Evolutionary conservation across 805 yeast genomes (phyloP), one percentile per base, ranked within the genome.

Genomic region (Kazachstania kunashirensis): DNA sequence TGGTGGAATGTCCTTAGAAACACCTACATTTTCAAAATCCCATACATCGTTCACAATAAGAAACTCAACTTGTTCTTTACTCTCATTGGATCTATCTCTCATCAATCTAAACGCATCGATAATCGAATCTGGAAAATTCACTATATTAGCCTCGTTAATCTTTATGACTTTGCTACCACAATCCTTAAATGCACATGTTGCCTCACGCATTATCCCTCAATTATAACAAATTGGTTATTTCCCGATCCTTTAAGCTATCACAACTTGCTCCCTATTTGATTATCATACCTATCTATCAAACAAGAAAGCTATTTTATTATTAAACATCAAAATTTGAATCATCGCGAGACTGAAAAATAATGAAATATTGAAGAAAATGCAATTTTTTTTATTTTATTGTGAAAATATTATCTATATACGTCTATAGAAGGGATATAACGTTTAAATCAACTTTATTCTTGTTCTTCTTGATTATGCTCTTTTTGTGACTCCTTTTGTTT

Each of bases 1-100:
- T 7, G 43, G 31, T 15, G 56, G 58, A 5, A 48, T 43, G 33
- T 53, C 53, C 39, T 68, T 68, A 1, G 86, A 79, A 2, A 82
- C 89, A 1, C 85, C 88, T 31, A 82, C 71, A 48, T 82, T 82
- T 44, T 82, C 88, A 47, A 82, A 82, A 44, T 74, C 82, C 92
- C 92, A 82, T 36, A 77, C 75, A 48, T 79, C 84, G 2, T 59
- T 49, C 2, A 79, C 61, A 20, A 61, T 48, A 29, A 67, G 62
- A 48, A 75, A 77, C 1, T 13, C 28, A 1, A 3, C 10, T 1
- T 38, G 30, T 1, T 36, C 35, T 3, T 29, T 18, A 9, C 35
- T 21, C 5, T 28, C 21, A 10, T 12, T 3, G n/a, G 13, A 27
- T 13, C 27, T 36, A 15, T 27, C 34, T 18, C 46, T 45, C 52